phyloP scores from a whole-genome alignment of 805 yeast species.

The Metschnikowia arizonensis region DNA sequence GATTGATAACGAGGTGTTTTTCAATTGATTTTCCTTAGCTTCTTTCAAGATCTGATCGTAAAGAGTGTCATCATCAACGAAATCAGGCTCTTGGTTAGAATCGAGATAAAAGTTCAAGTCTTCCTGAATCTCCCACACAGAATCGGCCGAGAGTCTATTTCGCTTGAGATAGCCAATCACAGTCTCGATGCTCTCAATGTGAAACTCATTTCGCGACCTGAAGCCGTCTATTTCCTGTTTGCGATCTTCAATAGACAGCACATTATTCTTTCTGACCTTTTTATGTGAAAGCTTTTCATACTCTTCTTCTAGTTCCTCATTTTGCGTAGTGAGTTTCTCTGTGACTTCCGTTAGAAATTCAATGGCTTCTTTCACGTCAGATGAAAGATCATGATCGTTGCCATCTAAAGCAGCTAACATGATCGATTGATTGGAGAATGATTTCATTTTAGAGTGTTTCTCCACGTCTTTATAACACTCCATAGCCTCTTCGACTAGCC shows the following conservation, averaged over 20 bases:
- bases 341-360: slow-evolving; percentile 29
- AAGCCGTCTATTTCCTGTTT: slow-evolving; percentile 38
- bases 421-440: slow-evolving; percentile 43
- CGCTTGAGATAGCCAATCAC: slow-evolving; percentile 28
- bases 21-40: slow-evolving; percentile 18
- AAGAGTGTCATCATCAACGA: slow-evolving; percentile 34
- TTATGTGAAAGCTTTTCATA: slow-evolving; percentile 38
- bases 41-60: slow-evolving; percentile 40
- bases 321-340: slow-evolving; percentile 32
- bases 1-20: slow-evolving; percentile 9
- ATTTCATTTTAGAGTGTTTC: slow-evolving; percentile 39
- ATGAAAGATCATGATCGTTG: slow-evolving; percentile 23
- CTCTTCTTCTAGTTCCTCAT: slow-evolving; percentile 36
- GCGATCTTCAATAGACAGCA: slow-evolving; percentile 34
- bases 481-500: slow-evolving; percentile 43
- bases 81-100: slow-evolving; percentile 37
- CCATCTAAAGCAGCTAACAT: slow-evolving; percentile 37
- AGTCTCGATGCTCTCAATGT: slow-evolving; percentile 33
- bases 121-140: slow-evolving; percentile 32
- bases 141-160: slow-evolving; percentile 16
- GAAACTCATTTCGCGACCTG: slow-evolving; percentile 32
- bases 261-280: slow-evolving; percentile 36
- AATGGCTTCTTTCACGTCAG: slow-evolving; percentile 33
- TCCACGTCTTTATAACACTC: slow-evolving; percentile 44
- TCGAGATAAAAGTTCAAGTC: slow-evolving; percentile 37